Evolutionary conservation across 306 rosid genomes (phyloP), one percentile per base, ranked within the genome.

Genomic region (Mimosa bimucronata): DNA sequence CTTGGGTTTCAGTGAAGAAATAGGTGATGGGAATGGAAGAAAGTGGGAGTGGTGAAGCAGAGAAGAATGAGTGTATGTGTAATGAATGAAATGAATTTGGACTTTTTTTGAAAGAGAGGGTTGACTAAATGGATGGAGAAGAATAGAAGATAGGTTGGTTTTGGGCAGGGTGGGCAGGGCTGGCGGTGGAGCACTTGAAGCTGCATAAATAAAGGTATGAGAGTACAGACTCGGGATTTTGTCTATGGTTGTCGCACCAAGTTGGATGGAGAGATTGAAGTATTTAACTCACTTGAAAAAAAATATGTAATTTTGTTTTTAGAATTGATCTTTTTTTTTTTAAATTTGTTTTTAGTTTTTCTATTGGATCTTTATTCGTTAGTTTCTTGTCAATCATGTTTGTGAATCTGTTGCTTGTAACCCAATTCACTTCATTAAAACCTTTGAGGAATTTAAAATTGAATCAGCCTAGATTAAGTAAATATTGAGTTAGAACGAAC

Each of bases 61-160:
- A 26, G 37, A 60, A 68, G 55, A 66, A 66, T 3, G 28, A 37
- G 46, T 66, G 25, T 28, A 31, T 18, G 26, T 15, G 10, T n/a
- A 37, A 38, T 0, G 37, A 10, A 4, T 9, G 62, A 66, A 37
- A 16, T 0, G 18, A 7, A n/a, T 6, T 9, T 40, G 52, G 34
- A 70, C 58, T 21, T 21, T 41, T 21, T 55, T 41, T 41, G 55
- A 10, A 19, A 21, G 52, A 5, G 30, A 21, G 74, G 23, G 55
- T 69, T 69, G 55, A 69, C 74, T 53, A 69, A 69, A 69, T 69
- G 37, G 55, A 2, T 25, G 13, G 6, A 25, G 34, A 41, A n/a
- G n/a, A n/a, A n/a, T n/a, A n/a, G n/a, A n/a, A 29, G 74, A 41
- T 42, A 13, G 74, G 74, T 69, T 69, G 1, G n/a, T 13, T 66